phyloP scores from a whole-genome alignment of 2,329 filamentous ascomycete genomes.

The Rhexocercosporidium sp. region DNA sequence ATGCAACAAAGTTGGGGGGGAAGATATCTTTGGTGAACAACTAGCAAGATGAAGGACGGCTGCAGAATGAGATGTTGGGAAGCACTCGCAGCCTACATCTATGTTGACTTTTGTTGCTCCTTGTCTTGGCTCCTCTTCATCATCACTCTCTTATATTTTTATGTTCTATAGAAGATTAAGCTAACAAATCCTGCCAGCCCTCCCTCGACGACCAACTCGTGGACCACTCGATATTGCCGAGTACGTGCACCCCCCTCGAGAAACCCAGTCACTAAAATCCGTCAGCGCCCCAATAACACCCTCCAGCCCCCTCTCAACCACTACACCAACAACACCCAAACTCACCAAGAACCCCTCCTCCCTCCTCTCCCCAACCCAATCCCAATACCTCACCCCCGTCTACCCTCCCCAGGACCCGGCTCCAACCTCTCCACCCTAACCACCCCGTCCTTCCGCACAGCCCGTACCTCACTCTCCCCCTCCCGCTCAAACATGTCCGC shows the following conservation, averaged over 20 bases:
- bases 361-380: slow-evolving; percentile 32
- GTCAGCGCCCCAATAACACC: slow-evolving; percentile 28
- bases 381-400: slow-evolving; percentile 34
- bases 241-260: slow-evolving; percentile 53
- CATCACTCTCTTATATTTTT: neutral
- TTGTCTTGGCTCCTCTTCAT: neutral
- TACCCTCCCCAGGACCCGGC: slow-evolving; percentile 36
- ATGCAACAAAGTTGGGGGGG: slow-evolving; percentile 24
- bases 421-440: slow-evolving; percentile 34
- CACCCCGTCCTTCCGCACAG: slow-evolving; percentile 35
- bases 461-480: slow-evolving; percentile 38
- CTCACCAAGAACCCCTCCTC: slow-evolving; percentile 17
- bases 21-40: neutral
- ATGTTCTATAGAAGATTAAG: neutral
- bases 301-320: slow-evolving; percentile 4
- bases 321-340: slow-evolving; percentile 14
- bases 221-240: slow-evolving; percentile 79
- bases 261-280: slow-evolving; percentile 12
- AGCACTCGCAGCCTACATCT: too few species aligned
- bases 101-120: neutral
- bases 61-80: neutral
- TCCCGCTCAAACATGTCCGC: slow-evolving; percentile 41
- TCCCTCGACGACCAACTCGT: slow-evolving; percentile 71
- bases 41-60: neutral
- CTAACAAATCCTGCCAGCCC: slow-evolving; percentile 24